Percentiles rank a stretch among this genome's conserved stretches.
These are phyloP conservation scores for Nothophytophthora sp. DNA, from an alignment of 352 stramenopile species.

Conservation along the genomic window DNA sequence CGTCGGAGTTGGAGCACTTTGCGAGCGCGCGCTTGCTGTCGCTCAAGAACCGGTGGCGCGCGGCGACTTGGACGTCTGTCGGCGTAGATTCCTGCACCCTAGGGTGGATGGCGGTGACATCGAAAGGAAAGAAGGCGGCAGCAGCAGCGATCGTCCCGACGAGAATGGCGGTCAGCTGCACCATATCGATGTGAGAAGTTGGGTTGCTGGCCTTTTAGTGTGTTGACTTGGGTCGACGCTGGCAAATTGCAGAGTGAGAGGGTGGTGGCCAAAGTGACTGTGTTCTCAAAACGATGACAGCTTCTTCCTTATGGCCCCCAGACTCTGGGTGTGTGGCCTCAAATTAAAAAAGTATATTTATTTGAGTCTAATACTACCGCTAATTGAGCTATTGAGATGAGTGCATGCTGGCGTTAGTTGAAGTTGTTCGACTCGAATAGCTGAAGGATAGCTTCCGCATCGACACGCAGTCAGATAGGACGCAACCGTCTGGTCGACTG, in stretches of 20 bases:
- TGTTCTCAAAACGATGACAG: no score
- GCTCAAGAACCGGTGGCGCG: neutral
- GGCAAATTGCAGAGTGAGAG: constrained; percentile 1
- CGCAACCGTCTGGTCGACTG: neutral
- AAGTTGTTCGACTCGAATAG: neutral
- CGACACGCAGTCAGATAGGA: neutral
- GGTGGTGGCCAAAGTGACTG: no score
- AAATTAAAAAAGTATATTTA: no score
- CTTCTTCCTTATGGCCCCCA: no score
- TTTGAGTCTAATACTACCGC: no score
- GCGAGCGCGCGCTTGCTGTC: neutral
- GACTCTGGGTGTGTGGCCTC: no score
- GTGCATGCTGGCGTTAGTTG: constrained; percentile 2
- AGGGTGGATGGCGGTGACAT: neutral
- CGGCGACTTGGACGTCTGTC: neutral
- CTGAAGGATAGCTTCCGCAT: neutral
- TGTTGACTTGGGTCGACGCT: neutral
- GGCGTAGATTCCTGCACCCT: neutral
- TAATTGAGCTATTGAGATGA: no score
- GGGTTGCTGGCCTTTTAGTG: no score
- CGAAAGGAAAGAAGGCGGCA: neutral
- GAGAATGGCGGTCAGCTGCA: no score
- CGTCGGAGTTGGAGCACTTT: neutral
- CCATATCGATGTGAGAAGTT: neutral
- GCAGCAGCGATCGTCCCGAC: neutral